Percentiles rank a stretch among this genome's conserved stretches.
These are phyloP conservation scores for Lagenaria siceraria DNA, from an alignment of 306 rosid species.

Conservation along the genomic window DNA sequence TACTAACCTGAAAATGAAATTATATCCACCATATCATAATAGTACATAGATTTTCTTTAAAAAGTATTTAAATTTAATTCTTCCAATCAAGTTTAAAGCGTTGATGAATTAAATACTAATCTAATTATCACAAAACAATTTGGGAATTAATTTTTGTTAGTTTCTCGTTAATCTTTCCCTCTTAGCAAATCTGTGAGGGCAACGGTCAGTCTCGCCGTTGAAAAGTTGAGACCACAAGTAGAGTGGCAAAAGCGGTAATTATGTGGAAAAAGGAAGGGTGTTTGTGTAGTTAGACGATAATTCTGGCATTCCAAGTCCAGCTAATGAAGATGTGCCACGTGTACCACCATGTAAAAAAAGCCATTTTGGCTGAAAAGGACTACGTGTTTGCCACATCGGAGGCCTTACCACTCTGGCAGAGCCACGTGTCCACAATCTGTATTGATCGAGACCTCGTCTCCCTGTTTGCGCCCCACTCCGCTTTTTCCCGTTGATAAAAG, in stretches of 20 bases:
- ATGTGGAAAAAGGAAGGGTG: neutral
- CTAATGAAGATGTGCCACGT: constrained; percentile 5
- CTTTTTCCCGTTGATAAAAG: constrained; percentile 45
- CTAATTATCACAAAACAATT: neutral
- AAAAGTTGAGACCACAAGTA: neutral
- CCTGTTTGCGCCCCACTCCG: constrained; percentile 18
- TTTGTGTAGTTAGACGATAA: neutral
- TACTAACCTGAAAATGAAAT: neutral
- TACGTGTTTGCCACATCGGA: constrained; percentile 30
- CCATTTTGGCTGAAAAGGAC: neutral
- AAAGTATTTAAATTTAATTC: neutral
- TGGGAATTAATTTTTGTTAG: neutral
- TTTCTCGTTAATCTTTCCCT: too few species aligned
- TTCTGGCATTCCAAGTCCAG: neutral
- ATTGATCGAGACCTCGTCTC: constrained; percentile 28
- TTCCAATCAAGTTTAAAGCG: neutral
- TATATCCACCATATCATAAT: neutral
- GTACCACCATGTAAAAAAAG: constrained; percentile 29
- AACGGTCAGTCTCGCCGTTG: neutral
- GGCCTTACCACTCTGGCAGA: neutral
- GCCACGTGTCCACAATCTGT: constrained; percentile 33
- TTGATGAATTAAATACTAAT: neutral
- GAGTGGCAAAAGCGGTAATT: neutral
- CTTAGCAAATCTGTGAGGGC: neutral
- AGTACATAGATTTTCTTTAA: neutral